Conservation (phyloP, 129 eudicot species). For the Calendula officinalis region DNA sequence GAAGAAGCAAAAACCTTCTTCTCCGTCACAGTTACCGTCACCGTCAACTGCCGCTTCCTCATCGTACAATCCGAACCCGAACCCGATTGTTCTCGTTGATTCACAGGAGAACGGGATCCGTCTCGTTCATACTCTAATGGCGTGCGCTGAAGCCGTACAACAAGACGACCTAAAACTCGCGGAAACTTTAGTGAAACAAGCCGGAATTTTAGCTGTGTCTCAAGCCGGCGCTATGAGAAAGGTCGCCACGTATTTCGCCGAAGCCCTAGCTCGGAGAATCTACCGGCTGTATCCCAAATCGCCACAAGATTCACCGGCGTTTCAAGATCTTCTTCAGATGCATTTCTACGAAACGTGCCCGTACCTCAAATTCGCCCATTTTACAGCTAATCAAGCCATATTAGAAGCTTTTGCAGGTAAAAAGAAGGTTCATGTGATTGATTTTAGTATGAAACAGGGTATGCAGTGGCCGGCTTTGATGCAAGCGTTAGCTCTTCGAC, state of each 20-base stretch:
- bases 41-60: neutral
- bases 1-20: slow-evolving; percentile 38
- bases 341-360: slow-evolving; percentile 86
- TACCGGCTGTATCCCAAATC: slow-evolving; percentile 43
- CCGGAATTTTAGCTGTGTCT: slow-evolving; percentile 53
- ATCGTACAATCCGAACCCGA: neutral
- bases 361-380: slow-evolving; percentile 84
- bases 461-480: slow-evolving; percentile 93
- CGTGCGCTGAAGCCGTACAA: slow-evolving; percentile 81
- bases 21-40: neutral
- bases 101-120: slow-evolving; percentile 75
- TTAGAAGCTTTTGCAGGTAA: slow-evolving; percentile 67
- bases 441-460: slow-evolving; percentile 87
- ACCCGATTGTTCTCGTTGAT: slow-evolving; percentile 55
- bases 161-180: slow-evolving; percentile 49
- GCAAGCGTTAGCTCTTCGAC: slow-evolving; percentile 67
- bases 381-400: slow-evolving; percentile 87
- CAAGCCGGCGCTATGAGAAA: slow-evolving; percentile 84
- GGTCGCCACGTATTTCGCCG: slow-evolving; percentile 78
- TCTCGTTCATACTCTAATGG: slow-evolving; percentile 69
- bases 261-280: slow-evolving; percentile 66
- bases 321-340: slow-evolving; percentile 47
- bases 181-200: slow-evolving; percentile 60
- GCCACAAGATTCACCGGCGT: slow-evolving; percentile 46
- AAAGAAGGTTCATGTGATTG: slow-evolving; percentile 65